Percentiles rank a stretch among this genome's conserved stretches.
phyloP scores from a whole-genome alignment of 1,139 yeast species.

The Pichia kudriavzevii region DNA sequence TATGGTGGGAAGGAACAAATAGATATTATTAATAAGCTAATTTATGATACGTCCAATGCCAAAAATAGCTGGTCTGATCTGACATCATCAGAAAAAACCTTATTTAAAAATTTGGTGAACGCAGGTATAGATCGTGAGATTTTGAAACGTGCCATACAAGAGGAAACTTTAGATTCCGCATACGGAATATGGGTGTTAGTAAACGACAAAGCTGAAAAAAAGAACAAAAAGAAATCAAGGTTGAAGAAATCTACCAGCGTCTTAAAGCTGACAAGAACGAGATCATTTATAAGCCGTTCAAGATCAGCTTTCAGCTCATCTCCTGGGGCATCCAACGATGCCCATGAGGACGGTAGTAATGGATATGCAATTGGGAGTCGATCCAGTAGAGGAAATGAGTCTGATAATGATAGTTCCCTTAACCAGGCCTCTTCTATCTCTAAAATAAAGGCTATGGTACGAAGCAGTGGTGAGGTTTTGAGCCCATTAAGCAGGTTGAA shows the following conservation, averaged over 20 bases:
- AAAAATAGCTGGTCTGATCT: slow-evolving; percentile 28
- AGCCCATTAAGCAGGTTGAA: neutral
- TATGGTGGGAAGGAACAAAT: slow-evolving; percentile 36
- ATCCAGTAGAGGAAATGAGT: neutral
- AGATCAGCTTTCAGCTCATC: slow-evolving; percentile 18
- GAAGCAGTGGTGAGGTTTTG: too few species aligned
- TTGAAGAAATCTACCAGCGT: slow-evolving; percentile 47
- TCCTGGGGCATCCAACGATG: slow-evolving; percentile 2
- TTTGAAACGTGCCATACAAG: slow-evolving; percentile 52
- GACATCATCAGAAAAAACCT: slow-evolving; percentile 44
- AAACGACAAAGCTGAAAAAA: slow-evolving; percentile 48
- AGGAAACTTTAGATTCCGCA: slow-evolving; percentile 63
- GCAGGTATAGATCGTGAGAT: slow-evolving; percentile 61
- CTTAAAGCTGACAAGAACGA: slow-evolving; percentile 26
- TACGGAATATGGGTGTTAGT: slow-evolving; percentile 82
- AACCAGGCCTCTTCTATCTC: too few species aligned
- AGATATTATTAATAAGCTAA: slow-evolving; percentile 34
- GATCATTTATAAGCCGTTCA: slow-evolving; percentile 21
- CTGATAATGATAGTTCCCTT: neutral
- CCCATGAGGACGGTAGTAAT: too few species aligned
- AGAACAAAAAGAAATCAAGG: slow-evolving; percentile 34
- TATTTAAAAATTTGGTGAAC: slow-evolving; percentile 57
- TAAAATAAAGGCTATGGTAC: too few species aligned
- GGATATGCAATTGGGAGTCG: too few species aligned
- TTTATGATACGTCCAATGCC: slow-evolving; percentile 28